Conservation (phyloP, 106 monocot genomes). For the Acanthochlamys bracteata region DNA sequence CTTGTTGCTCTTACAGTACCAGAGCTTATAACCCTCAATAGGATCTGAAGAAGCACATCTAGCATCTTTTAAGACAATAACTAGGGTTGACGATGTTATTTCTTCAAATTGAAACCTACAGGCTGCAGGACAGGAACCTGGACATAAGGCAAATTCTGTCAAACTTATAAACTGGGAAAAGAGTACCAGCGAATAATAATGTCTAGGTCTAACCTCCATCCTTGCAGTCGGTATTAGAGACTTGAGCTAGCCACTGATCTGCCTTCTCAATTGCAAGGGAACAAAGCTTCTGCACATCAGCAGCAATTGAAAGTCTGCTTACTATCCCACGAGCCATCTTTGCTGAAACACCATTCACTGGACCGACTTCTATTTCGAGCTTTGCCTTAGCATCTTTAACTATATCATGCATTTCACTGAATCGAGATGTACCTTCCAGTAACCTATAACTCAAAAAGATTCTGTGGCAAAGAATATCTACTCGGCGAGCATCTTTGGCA, state of each 20-base stretch:
- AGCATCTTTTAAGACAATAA: conserved; percentile 55
- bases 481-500: conserved; percentile 81
- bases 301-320: conserved; percentile 68
- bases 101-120: conserved; percentile 63
- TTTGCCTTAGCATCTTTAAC: conserved; percentile 56
- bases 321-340: conserved; percentile 87
- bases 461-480: conserved; percentile 79
- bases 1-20: conserved; percentile 68
- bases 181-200: not conserved
- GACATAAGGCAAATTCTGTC: conserved; percentile 8
- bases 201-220: conserved; percentile 23
- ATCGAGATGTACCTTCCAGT: conserved; percentile 60
- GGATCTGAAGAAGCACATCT: conserved; percentile 21
- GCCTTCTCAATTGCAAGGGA: conserved; percentile 59
- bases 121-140: conserved; percentile 63
- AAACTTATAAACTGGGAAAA: not conserved
- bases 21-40: conserved; percentile 76
- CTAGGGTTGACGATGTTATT: conserved; percentile 36
- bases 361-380: conserved; percentile 87
- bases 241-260: conserved; percentile 37
- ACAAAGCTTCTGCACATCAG: conserved; percentile 76
- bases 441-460: conserved; percentile 70
- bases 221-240: conserved; percentile 14
- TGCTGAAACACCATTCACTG: conserved; percentile 70
- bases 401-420: conserved; percentile 63